Conservation (phyloP, 2,329 filamentous ascomycete species). For the Alternaria atra region DNA sequence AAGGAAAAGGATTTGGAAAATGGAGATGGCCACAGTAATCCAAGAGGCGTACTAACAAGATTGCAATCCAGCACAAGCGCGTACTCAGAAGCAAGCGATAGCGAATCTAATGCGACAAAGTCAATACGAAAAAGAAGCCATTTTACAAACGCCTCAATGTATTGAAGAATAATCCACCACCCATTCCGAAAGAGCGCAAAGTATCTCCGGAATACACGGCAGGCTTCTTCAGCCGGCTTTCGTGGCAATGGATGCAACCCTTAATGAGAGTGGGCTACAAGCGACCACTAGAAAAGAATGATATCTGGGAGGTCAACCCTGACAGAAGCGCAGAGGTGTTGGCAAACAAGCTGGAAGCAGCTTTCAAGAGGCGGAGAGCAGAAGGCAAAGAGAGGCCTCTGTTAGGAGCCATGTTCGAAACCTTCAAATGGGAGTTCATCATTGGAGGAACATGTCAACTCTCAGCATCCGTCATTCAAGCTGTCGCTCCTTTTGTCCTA, state of each 20-base stretch:
- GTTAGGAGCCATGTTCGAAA: conserved; percentile 83
- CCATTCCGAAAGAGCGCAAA: conserved; percentile 62
- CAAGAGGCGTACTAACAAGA: conserved; percentile 36
- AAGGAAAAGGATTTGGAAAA: conserved; percentile 46
- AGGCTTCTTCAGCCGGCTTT: conserved; percentile 75
- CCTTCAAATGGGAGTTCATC: conserved; percentile 84
- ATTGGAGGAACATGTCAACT: conserved; percentile 82
- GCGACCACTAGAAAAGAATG: conserved; percentile 80
- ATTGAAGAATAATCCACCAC: conserved; percentile 61
- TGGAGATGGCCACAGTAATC: conserved; percentile 25
- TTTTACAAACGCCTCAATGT: conserved; percentile 68
- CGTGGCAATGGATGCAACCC: conserved; percentile 90
- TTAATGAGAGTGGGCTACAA: conserved; percentile 87
- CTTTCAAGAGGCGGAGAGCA: conserved; percentile 73
- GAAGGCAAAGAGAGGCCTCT: conserved; percentile 76
- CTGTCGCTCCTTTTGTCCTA: conserved; percentile 84
- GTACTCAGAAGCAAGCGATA: conserved; percentile 42
- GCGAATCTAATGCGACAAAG: conserved; percentile 38
- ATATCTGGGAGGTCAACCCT: conserved; percentile 91
- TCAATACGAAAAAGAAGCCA: conserved; percentile 52
- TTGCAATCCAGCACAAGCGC: conserved; percentile 40
- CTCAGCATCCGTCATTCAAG: conserved; percentile 73
- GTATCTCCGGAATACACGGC: conserved; percentile 77
- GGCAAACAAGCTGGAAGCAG: conserved; percentile 69
- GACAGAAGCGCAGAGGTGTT: conserved; percentile 75